These are phyloP conservation scores for Globisporangium paroecandrum DNA, from an alignment of 352 stramenopile genomes.

Conservation along the genomic window DNA sequence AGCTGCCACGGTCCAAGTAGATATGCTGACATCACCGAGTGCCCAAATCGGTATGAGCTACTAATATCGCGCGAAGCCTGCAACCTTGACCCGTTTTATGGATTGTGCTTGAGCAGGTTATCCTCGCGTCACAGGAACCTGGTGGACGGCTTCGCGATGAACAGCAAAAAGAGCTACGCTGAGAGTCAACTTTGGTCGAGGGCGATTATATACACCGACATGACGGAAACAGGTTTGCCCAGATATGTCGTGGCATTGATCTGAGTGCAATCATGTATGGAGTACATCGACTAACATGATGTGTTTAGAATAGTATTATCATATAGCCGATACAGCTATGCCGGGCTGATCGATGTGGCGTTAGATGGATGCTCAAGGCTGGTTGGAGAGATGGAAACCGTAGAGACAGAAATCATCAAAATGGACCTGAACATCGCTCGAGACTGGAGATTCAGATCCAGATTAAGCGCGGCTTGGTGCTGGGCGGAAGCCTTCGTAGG, in stretches of 20 bases:
- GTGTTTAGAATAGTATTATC: background rate
- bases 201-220: background rate
- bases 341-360: background rate
- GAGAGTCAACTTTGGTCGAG: background rate
- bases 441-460: background rate
- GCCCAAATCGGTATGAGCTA: background rate
- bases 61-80: background rate
- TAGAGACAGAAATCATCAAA: background rate
- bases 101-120: background rate
- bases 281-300: background rate
- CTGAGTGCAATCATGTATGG: background rate
- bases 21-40: background rate
- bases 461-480: conserved; percentile 1
- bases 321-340: background rate
- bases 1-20: background rate
- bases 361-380: background rate
- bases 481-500: conserved; percentile 12
- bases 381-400: background rate
- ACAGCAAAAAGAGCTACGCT: background rate
- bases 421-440: background rate
- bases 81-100: background rate
- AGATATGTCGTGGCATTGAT: background rate
- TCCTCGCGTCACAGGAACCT: background rate
- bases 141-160: background rate
- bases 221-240: background rate